phyloP scores from a whole-genome alignment of 495 filamentous ascomycete species.

The Cryomyces antarcticus region DNA sequence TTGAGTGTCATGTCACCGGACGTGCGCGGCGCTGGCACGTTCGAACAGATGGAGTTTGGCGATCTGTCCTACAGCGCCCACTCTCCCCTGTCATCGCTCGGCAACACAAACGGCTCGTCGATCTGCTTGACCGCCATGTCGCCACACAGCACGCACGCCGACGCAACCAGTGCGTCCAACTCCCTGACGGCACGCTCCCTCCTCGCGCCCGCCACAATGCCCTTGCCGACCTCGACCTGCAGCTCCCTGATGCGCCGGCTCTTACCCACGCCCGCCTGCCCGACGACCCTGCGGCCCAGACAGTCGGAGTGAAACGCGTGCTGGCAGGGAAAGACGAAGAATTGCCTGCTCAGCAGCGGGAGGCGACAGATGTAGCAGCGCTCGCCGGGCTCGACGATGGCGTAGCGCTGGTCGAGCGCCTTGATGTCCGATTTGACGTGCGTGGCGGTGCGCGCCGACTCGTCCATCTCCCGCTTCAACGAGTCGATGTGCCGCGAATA shows the following conservation, averaged over 20 bases:
- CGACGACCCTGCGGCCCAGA: constrained; percentile 61
- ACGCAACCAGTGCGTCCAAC: constrained; percentile 69
- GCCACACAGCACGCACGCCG: constrained; percentile 58
- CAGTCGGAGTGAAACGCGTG: constrained; percentile 95
- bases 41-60: too few species aligned
- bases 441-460: constrained; percentile 62
- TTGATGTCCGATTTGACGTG: constrained; percentile 78
- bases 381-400: constrained; percentile 92
- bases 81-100: constrained; percentile 50
- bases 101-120: constrained; percentile 69
- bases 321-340: constrained; percentile 96
- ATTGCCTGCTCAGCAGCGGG: constrained; percentile 71
- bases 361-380: constrained; percentile 73
- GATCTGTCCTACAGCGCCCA: constrained; percentile 45
- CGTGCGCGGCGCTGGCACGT: too few species aligned
- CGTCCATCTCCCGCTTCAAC: constrained; percentile 92
- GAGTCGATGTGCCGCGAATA: constrained; percentile 78
- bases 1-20: too few species aligned
- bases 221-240: constrained; percentile 58
- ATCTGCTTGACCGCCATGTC: constrained; percentile 86
- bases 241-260: constrained; percentile 65
- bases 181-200: constrained; percentile 74
- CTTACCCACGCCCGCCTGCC: constrained; percentile 50
- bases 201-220: constrained; percentile 37
- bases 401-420: constrained; percentile 68